Base-by-base conservation (phyloP, 257 asterid species). In the Scutellaria barbata region DNA sequence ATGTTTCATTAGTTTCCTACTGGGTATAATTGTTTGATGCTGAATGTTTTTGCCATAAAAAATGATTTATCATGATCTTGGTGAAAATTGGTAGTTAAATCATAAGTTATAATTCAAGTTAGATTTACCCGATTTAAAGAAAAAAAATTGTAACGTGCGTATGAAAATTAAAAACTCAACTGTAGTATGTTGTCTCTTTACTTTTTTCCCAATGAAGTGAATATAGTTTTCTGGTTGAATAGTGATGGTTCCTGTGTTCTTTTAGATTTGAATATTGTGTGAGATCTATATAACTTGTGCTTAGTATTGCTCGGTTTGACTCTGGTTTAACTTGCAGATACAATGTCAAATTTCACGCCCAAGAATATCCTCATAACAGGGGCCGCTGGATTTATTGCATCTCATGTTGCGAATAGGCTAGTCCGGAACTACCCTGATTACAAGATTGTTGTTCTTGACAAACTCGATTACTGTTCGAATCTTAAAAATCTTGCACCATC, bases 311-410 rank as follows among this genome's bases (percentile, higher is more conserved):
- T 52, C 0, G 40, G 1, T 53, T n/a, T 35, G 61, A 66, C 56
- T 11, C 7, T 63, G 4, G 35, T 59, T 37, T 58, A 8, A 6
- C 33, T 50, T 72, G 79, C 81, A 84, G 84, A 57, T 16, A 52
- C 20, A 25, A 81, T 81, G 88, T 57, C 85, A 68, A 48, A 78
- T 0, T 88, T 78, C 74, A 73, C 68, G 10, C 95, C 95, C 16
- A 82, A 84, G 75, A 88, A 85, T 37, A 88, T 88, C 80, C 91
- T 88, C 56, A 85, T 88, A 54, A 88, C 95, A 9, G 95, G 95
- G 51, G 95, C 95, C 43, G 95, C 95, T 1, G 95, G 95, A 41
- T 88, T 88, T 77, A 85, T 88, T 35, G 95, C 95, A 1, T 85
- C 85, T 16, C 95, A 88, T 81, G 95, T 88, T 13, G 91, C 95